These are phyloP conservation scores for Pyricularia sp. DNA, from an alignment of 2,329 filamentous ascomycete species.

Conservation along the genomic window DNA sequence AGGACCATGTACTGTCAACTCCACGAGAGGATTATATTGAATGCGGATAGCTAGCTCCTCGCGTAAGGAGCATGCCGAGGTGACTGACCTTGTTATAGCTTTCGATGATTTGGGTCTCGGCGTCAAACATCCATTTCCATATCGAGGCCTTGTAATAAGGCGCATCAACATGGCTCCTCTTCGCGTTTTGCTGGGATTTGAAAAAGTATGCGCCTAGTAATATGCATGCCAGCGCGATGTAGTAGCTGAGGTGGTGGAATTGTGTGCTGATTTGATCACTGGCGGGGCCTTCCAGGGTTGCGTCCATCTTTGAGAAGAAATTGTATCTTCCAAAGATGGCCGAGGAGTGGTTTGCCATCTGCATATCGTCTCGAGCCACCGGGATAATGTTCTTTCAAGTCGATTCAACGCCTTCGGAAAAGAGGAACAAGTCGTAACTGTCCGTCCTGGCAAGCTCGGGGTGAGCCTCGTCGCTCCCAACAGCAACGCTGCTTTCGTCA, in stretches of 20 bases:
- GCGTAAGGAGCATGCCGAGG: background rate
- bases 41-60: background rate
- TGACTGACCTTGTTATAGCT: conserved; percentile 35
- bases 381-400: background rate
- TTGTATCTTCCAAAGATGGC: conserved; percentile 11
- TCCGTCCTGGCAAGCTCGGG: background rate
- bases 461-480: background rate
- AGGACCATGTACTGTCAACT: background rate
- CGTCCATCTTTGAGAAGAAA: conserved; percentile 13
- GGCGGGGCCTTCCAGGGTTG: conserved; percentile 15
- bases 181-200: conserved; percentile 17
- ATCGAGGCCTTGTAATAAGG: conserved; percentile 39
- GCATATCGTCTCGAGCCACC: background rate
- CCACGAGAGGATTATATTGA: background rate
- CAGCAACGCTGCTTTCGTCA: background rate
- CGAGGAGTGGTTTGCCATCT: conserved; percentile 14
- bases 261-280: conserved; percentile 17
- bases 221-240: conserved; percentile 26
- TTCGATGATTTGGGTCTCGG: conserved; percentile 35
- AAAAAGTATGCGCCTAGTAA: conserved; percentile 29
- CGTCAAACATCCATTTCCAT: conserved; percentile 40
- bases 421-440: background rate
- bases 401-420: background rate
- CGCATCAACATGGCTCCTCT: conserved; percentile 21
- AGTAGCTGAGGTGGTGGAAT: conserved; percentile 27